phyloP scores from a whole-genome alignment of 2,329 filamentous ascomycete species.

The Penicillium sp. region DNA sequence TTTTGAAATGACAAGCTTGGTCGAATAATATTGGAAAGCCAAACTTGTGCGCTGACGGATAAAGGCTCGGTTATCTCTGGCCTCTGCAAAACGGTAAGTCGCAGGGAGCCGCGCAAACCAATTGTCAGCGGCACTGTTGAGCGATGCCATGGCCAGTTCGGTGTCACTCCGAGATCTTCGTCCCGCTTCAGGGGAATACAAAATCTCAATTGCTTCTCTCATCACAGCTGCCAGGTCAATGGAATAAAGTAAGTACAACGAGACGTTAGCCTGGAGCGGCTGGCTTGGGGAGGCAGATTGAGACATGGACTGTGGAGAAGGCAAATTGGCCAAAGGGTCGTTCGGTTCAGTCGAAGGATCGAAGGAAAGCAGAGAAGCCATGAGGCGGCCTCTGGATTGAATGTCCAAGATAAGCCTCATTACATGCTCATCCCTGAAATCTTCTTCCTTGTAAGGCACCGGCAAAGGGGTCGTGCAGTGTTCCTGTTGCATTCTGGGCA shows the following conservation, averaged over 20 bases:
- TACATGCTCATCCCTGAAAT: conserved; percentile 2
- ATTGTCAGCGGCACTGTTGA: conserved; percentile 3
- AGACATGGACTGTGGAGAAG: not conserved
- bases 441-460: conserved; percentile 3
- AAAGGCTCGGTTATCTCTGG: not conserved
- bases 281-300: not conserved
- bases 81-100: not conserved
- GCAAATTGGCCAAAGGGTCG: not conserved
- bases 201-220: conserved; percentile 2
- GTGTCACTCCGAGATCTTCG: not conserved
- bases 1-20: conserved; percentile 4
- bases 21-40: conserved; percentile 9
- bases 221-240: conserved; percentile 5
- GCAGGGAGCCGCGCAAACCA: conserved; percentile 4
- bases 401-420: not conserved
- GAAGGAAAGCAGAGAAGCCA: not conserved
- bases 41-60: conserved; percentile 3
- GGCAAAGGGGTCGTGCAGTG: conserved; percentile 7
- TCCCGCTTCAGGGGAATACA: conserved; percentile 2
- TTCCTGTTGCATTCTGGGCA: conserved; percentile 1
- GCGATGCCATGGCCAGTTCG: conserved; percentile 1
- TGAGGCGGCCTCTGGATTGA: not conserved
- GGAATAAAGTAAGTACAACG: conserved; percentile 5
- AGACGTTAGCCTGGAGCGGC: not conserved
- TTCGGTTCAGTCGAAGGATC: not conserved